These are phyloP conservation scores for Parascedosporium putredinis DNA, from an alignment of 2,329 filamentous ascomycete genomes.

Conservation along the genomic window DNA sequence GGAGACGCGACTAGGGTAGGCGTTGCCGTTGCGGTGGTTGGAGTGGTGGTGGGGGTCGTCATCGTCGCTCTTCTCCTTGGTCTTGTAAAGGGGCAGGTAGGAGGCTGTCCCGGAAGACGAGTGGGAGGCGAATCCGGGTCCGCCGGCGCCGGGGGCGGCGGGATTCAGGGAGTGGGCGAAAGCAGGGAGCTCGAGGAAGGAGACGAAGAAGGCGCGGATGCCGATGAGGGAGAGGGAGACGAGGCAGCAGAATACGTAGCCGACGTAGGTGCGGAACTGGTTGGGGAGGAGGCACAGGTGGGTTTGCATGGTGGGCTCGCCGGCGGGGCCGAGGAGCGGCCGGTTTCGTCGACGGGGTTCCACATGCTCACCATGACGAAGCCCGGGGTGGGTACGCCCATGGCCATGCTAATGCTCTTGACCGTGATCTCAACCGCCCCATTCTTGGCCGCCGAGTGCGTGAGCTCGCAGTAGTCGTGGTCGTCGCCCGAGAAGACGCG, in stretches of 20 bases:
- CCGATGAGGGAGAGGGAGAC: conserved; percentile 39
- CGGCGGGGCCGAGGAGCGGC: conserved; percentile 31
- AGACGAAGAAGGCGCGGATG: conserved; percentile 46
- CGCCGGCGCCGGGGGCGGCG: conserved; percentile 15
- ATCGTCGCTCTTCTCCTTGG: conserved; percentile 43
- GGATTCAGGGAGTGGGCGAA: conserved; percentile 37
- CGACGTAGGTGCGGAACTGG: conserved; percentile 73
- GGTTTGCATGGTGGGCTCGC: conserved; percentile 62
- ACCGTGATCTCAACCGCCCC: conserved; percentile 78
- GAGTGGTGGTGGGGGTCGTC: conserved; percentile 20
- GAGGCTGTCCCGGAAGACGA: no score
- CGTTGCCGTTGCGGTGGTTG: conserved; percentile 22
- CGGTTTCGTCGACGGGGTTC: conserved; percentile 68
- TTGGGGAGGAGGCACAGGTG: conserved; percentile 86
- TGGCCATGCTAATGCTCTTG: conserved; percentile 90
- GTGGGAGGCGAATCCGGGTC: conserved; percentile 15
- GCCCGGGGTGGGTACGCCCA: conserved; percentile 82
- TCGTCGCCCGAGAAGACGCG: conserved; percentile 94
- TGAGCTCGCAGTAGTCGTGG: conserved; percentile 92
- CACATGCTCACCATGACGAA: conserved; percentile 84
- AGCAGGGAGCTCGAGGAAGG: conserved; percentile 39
- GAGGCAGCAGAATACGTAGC: conserved; percentile 58
- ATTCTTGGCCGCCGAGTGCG: conserved; percentile 60
- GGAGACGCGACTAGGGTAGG: conserved; percentile 17
- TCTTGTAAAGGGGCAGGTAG: conserved; percentile 36